phyloP scores from a whole-genome alignment of 2,329 filamentous ascomycete species.

The Whalleya microplaca region DNA sequence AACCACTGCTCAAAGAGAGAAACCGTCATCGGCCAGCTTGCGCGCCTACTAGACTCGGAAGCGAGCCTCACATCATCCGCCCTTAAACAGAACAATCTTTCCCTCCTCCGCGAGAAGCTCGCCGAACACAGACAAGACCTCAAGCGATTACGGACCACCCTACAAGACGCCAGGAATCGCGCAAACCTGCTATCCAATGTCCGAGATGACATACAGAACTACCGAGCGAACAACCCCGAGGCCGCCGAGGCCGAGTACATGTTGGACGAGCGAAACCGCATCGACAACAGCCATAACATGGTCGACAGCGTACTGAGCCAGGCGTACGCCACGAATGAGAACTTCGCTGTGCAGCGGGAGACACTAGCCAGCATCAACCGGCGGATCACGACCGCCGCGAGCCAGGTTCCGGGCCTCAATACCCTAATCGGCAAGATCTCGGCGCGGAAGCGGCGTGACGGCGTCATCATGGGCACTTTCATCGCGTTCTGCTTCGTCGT shows the following conservation, averaged over 20 bases:
- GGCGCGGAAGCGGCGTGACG: slow-evolving; percentile 91
- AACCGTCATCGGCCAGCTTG: slow-evolving; percentile 76
- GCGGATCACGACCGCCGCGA: slow-evolving; percentile 85
- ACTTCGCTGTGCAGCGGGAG: slow-evolving; percentile 84
- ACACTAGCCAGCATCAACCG: slow-evolving; percentile 87
- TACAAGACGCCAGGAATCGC: slow-evolving; percentile 79
- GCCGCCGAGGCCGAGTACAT: slow-evolving; percentile 94
- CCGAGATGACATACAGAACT: slow-evolving; percentile 87
- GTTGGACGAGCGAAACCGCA: slow-evolving; percentile 81
- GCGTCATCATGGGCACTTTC: slow-evolving; percentile 88
- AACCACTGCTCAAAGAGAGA: slow-evolving; percentile 67
- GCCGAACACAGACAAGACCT: slow-evolving; percentile 85
- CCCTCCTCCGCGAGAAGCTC: slow-evolving; percentile 88
- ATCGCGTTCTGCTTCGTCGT: slow-evolving; percentile 91
- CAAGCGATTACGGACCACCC: slow-evolving; percentile 70
- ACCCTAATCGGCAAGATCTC: slow-evolving; percentile 90
- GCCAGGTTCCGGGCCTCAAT: slow-evolving; percentile 92
- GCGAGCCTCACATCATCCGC: slow-evolving; percentile 83
- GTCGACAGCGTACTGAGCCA: slow-evolving; percentile 90
- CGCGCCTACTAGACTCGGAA: slow-evolving; percentile 91
- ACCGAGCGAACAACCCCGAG: slow-evolving; percentile 79
- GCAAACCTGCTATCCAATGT: slow-evolving; percentile 91
- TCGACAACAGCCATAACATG: slow-evolving; percentile 89
- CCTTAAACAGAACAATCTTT: slow-evolving; percentile 95
- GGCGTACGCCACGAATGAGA: slow-evolving; percentile 95